phyloP scores from a whole-genome alignment of 1,139 yeast genomes.

The Hemisphaericaspora xylofermentans region DNA sequence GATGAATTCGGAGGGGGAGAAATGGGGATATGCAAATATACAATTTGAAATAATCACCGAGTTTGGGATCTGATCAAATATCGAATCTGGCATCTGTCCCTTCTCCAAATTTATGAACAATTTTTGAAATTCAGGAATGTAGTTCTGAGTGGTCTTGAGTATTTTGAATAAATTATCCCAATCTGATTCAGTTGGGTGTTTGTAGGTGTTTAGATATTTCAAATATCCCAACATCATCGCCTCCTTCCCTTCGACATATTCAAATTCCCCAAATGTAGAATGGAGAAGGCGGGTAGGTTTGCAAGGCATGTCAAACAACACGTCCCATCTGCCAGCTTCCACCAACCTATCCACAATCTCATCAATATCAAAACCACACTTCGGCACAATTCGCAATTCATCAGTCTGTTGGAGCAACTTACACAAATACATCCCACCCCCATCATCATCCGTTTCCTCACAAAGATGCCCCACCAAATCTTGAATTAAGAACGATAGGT shows the following conservation, averaged over 20 bases:
- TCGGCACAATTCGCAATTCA: conserved; percentile 3
- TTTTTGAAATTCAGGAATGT: conserved; percentile 20
- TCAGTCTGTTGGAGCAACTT: conserved; percentile 12
- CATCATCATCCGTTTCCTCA: conserved; percentile 7
- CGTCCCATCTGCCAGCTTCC: conserved; percentile 9
- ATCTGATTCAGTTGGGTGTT: conserved; percentile 6
- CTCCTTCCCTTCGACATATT: conserved; percentile 28
- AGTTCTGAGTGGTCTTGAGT: conserved; percentile 12
- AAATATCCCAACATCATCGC: conserved; percentile 35
- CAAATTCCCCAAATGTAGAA: conserved; percentile 18
- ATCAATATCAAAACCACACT: conserved; percentile 85
- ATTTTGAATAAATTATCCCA: conserved; percentile 23
- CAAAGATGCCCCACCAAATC: conserved; percentile 9
- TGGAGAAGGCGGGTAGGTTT: conserved; percentile 4
- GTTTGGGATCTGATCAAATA: conserved; percentile 26
- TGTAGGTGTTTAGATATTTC: conserved; percentile 13
- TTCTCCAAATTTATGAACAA: conserved; percentile 18
- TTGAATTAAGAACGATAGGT: conserved; percentile 10
- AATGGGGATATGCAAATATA: conserved; percentile 26
- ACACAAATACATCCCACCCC: conserved; percentile 9
- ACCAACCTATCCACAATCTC: conserved; percentile 39
- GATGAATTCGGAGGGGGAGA: conserved; percentile 11
- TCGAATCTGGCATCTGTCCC: conserved; percentile 17
- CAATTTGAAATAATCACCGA: conserved; percentile 31
- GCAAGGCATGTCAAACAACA: conserved; percentile 8